Evolutionary conservation across 2,329 filamentous ascomycete genomes (phyloP).

Genomic region (Chrysoporthe austroafricana): DNA sequence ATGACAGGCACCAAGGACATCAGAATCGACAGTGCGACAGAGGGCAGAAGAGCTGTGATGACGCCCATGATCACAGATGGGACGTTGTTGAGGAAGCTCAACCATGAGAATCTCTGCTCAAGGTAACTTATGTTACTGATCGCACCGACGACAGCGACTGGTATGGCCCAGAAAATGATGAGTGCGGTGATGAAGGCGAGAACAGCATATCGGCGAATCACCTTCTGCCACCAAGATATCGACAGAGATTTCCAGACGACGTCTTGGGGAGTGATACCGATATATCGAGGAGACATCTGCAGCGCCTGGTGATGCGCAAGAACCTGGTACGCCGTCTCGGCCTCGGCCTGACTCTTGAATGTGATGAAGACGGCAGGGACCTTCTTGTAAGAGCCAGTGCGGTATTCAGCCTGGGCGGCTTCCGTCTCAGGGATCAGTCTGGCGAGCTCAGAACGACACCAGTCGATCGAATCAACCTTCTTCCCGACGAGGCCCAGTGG

Average conservation of each 20-base stretch:
- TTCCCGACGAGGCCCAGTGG: conserved; percentile 73
- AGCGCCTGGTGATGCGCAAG: conserved; percentile 85
- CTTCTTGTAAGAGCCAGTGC: conserved; percentile 64
- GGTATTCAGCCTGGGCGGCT: conserved; percentile 68
- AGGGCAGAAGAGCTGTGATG: conserved; percentile 81
- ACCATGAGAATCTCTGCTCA: conserved; percentile 48
- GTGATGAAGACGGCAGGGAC: conserved; percentile 87
- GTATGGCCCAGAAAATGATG: conserved; percentile 84
- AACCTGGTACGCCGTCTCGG: conserved; percentile 84
- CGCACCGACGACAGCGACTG: conserved; percentile 77
- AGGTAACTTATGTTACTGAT: conserved; percentile 84
- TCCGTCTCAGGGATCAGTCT: conserved; percentile 74
- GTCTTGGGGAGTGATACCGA: conserved; percentile 80
- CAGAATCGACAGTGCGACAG: conserved; percentile 76
- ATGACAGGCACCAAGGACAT: conserved; percentile 86
- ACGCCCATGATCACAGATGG: conserved; percentile 76
- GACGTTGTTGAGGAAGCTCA: conserved; percentile 69
- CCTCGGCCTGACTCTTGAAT: conserved; percentile 79
- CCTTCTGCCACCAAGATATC: conserved; percentile 84
- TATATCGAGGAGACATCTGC: conserved; percentile 84
- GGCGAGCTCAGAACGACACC: conserved; percentile 78
- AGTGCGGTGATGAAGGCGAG: conserved; percentile 74
- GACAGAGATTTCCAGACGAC: conserved; percentile 86
- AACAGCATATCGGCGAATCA: conserved; percentile 72
- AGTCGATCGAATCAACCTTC: conserved; percentile 94